Evolutionary conservation across 495 filamentous ascomycete species (phyloP).

Genomic region (Penicillium dipodomyicola): DNA sequence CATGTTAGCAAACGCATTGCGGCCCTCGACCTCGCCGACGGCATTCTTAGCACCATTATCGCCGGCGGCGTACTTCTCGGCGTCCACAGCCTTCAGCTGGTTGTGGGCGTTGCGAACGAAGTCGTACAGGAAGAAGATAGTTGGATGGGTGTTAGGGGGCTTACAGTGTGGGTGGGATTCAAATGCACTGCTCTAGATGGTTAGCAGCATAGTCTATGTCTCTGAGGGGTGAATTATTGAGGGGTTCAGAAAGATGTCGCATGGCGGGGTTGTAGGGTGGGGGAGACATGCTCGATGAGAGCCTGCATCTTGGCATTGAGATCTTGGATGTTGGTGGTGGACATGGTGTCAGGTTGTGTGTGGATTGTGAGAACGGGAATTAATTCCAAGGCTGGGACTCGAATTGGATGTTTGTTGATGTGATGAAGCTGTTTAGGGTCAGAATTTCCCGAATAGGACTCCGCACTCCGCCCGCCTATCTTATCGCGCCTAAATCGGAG

Average conservation of each 20-base stretch:
- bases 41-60: slow-evolving; percentile 18
- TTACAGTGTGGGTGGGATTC: slow-evolving; percentile 34
- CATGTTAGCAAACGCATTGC: slow-evolving; percentile 29
- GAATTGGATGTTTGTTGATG: slow-evolving; percentile 3
- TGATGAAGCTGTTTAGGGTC: not conserved
- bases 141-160: slow-evolving; percentile 31
- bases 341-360: not conserved
- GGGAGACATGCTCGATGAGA: slow-evolving; percentile 29
- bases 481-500: slow-evolving; percentile 1
- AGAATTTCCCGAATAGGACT: too few relatives aligned
- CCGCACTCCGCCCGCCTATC: not conserved
- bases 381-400: not conserved
- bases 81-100: slow-evolving; percentile 27
- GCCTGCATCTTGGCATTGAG: slow-evolving; percentile 28
- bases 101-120: slow-evolving; percentile 35
- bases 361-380: not conserved
- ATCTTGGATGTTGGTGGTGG: slow-evolving; percentile 15
- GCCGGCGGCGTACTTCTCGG: slow-evolving; percentile 24
- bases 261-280: slow-evolving; percentile 3
- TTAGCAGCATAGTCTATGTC: not conserved
- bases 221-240: not conserved
- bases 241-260: slow-evolving; percentile 1
- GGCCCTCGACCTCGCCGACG: slow-evolving; percentile 27
- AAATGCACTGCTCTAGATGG: slow-evolving; percentile 22
- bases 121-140: slow-evolving; percentile 35